Base-by-base conservation (phyloP, 1,284 basidiomycete genomes). In the Sporisorium graminicola region DNA sequence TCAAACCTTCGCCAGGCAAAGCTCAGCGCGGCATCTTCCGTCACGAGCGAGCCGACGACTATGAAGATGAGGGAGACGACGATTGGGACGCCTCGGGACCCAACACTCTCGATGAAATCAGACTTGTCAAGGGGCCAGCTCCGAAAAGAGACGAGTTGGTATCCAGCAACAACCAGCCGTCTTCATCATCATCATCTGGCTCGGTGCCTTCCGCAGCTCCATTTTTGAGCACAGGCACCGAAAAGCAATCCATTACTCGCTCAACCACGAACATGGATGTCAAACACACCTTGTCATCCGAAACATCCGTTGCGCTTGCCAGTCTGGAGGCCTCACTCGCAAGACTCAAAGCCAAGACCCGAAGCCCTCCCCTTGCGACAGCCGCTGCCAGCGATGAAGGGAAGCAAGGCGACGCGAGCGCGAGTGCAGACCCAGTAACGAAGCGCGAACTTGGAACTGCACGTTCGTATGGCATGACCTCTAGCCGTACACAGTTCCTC, bases 1-100 rank as follows among this genome's bases (percentile, higher is more conserved):
- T 78, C 22, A 75, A 70, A 35, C 77, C 77, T 2, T 76, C 73
- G 20, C 77, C 77, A 16, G 77, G 77, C 14, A 78, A 78, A 37
- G 77, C 77, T 14, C 65, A 59, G 42, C 59, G 77, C 22, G 77
- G 77, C n/a, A 72, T 74, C 55, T 78, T 78, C 53, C 62, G 69
- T 1, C 77, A 78, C 58, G 52, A 72, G 24, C 26, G 57, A 20
- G 56, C 40, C 6, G 42, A 67, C 5, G 63, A 78, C 27, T 54
- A 68, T 5, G 65, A 65, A 4, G 67, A 65, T 8, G 58, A 61
- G n/a, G 61, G 65, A 1, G 58, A 62, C 0, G 61, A 62, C 26
- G 60, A 51, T 18, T 50, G 51, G 55, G 69, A 72, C 26, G 49
- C 33, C 1, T 58, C 51, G 1, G 60, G 40, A 0, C 57, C 58